Conservation (phyloP, 2,329 filamentous ascomycete genomes). For the Cryphonectria naterciae region DNA sequence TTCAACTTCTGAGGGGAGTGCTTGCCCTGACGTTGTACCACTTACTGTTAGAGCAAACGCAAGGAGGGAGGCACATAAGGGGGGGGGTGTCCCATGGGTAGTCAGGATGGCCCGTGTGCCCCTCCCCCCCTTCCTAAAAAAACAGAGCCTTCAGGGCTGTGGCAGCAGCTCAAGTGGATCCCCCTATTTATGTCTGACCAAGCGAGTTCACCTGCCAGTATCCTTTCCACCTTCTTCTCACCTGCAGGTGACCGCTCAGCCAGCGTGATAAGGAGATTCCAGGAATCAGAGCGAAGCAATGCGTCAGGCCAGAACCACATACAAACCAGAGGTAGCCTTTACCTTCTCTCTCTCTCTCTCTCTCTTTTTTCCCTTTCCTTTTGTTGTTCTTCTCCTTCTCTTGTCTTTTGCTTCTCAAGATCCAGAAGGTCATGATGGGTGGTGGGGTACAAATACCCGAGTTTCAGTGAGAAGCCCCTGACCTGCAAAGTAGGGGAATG, state of each 20-base stretch:
- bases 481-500: not conserved
- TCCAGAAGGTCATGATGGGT: not conserved
- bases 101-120: constrained; percentile 6
- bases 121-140: not conserved
- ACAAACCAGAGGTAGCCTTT: not conserved
- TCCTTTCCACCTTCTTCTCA: not conserved
- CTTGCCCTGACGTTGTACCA: not conserved
- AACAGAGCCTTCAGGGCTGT: not conserved
- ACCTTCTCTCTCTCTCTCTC: too few relatives aligned
- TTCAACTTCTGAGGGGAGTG: not conserved
- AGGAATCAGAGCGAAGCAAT: not conserved
- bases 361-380: too few relatives aligned
- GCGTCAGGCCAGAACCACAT: not conserved
- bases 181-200: not conserved
- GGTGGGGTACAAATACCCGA: not conserved
- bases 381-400: too few relatives aligned
- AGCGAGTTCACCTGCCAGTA: not conserved
- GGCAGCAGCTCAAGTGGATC: not conserved
- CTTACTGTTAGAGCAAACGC: not conserved
- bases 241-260: not conserved
- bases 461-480: constrained; percentile 6
- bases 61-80: not conserved
- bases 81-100: not conserved
- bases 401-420: not conserved
- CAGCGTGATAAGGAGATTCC: not conserved